These are phyloP conservation scores for Eutrema japonicum DNA, from an alignment of 345 rosid genomes.

Conservation along the genomic window DNA sequence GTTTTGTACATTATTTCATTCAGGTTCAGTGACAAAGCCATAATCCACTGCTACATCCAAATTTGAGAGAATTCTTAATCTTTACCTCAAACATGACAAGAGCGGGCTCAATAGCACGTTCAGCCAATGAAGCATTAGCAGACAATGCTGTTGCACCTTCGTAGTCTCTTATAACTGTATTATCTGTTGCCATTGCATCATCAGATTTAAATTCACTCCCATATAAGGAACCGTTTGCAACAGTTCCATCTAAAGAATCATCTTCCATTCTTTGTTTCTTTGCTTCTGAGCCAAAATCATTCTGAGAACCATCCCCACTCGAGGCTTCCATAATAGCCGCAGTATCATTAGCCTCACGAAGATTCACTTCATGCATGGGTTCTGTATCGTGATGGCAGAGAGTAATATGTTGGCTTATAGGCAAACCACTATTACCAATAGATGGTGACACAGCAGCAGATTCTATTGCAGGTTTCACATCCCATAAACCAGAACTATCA, in stretches of 20 bases:
- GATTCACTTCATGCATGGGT: constrained; percentile 52
- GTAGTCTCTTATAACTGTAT: constrained; percentile 51
- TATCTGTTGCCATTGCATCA: constrained; percentile 52
- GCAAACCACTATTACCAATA: constrained; percentile 44
- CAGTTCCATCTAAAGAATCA: constrained; percentile 54
- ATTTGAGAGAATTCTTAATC: constrained; percentile 8
- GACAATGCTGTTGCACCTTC: constrained; percentile 53
- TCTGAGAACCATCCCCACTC: constrained; percentile 57
- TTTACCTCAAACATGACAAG: constrained; percentile 97
- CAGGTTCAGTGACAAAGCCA: constrained; percentile 23
- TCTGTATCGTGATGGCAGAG: constrained; percentile 54
- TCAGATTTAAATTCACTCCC: constrained; percentile 58
- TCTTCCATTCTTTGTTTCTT: constrained; percentile 68
- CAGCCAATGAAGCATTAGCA: constrained; percentile 79
- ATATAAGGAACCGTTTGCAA: constrained; percentile 49
- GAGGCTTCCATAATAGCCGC: constrained; percentile 58
- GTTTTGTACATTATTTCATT: constrained; percentile 5
- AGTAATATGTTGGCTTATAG: constrained; percentile 37
- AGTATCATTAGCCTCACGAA: constrained; percentile 56
- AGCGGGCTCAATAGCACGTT: constrained; percentile 84
- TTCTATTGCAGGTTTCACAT: constrained; percentile 63
- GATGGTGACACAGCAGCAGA: constrained; percentile 47
- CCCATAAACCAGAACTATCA: constrained; percentile 90
- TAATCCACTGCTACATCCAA: constrained; percentile 12
- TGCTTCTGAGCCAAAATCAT: constrained; percentile 58